A percentile compares a stretch with the other conserved stretches of the same genome.
phyloP scores from a whole-genome alignment of 441 rosid species.

The Gossypium lobatum region DNA sequence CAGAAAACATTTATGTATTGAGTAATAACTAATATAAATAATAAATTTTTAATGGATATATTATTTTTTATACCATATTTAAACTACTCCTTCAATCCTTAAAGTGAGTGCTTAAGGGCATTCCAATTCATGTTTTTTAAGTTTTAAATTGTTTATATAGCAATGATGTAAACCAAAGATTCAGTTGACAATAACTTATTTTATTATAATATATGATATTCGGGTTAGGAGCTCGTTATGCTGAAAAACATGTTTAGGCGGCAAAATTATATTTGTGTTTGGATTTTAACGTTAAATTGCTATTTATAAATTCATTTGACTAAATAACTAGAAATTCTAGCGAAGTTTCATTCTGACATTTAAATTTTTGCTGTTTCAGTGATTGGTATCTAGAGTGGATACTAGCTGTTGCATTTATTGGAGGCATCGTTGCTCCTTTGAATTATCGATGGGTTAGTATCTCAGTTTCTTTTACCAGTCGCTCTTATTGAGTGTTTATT shows the following conservation, averaged over 20 bases:
- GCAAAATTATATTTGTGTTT: background rate
- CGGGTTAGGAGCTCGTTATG: background rate
- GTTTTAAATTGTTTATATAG: too few relatives aligned
- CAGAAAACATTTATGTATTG: background rate
- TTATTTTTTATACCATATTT: too few relatives aligned
- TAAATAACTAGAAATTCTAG: background rate
- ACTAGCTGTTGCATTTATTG: slow-evolving; percentile 61
- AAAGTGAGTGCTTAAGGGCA: too few relatives aligned
- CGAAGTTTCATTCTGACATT: background rate
- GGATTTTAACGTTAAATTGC: background rate
- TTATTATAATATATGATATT: background rate
- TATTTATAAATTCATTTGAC: background rate
- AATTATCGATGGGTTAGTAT: slow-evolving; percentile 81
- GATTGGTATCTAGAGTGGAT: slow-evolving; percentile 68
- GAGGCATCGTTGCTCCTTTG: slow-evolving; percentile 71
- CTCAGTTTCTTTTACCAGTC: background rate
- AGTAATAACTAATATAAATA: background rate
- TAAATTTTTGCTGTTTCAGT: slow-evolving; percentile 28
- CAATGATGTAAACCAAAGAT: too few relatives aligned
- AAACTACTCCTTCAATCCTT: too few relatives aligned
- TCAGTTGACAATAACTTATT: background rate
- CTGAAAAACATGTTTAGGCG: background rate
- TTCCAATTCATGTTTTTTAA: too few relatives aligned
- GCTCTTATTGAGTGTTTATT: background rate
- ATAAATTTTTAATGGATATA: background rate